A percentile compares a stretch with the other conserved stretches of the same genome.
Conservation (phyloP, 805 yeast genomes). For the Myxozyma melibiosi region DNA sequence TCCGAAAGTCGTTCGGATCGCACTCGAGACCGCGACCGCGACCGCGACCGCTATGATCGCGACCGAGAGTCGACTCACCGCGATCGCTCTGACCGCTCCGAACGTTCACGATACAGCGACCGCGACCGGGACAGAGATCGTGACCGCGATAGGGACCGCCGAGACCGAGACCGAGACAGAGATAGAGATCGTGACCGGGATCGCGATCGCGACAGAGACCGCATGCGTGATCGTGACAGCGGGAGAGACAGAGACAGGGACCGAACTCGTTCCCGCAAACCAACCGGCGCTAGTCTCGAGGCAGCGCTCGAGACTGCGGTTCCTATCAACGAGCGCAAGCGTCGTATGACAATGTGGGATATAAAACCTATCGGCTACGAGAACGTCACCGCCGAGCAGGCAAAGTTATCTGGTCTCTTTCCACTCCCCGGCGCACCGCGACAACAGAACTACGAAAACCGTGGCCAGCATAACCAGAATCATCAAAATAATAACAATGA, state of each 20-base stretch:
- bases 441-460: slow-evolving; percentile 26
- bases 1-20: slow-evolving; percentile 32
- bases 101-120: slow-evolving; percentile 33
- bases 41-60: slow-evolving; percentile 29
- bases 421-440: slow-evolving; percentile 68
- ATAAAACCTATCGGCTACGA: slow-evolving; percentile 72
- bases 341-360: slow-evolving; percentile 67
- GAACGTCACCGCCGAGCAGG: slow-evolving; percentile 70
- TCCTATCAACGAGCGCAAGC: slow-evolving; percentile 55
- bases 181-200: slow-evolving; percentile 12
- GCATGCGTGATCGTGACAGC: slow-evolving; percentile 30
- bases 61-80: slow-evolving; percentile 26
- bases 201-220: slow-evolving; percentile 13
- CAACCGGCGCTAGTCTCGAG: slow-evolving; percentile 8
- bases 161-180: slow-evolving; percentile 25
- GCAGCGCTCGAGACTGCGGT: slow-evolving; percentile 46
- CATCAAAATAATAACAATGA: slow-evolving; percentile 7
- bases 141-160: slow-evolving; percentile 20
- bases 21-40: slow-evolving; percentile 33
- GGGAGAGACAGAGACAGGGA: slow-evolving; percentile 20
- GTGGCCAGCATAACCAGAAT: slow-evolving; percentile 16
- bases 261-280: slow-evolving; percentile 1
- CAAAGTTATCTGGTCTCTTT: slow-evolving; percentile 76
- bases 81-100: slow-evolving; percentile 29
- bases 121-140: slow-evolving; percentile 31